phyloP scores from a whole-genome alignment of 179 eudicot species.

The Spergularia azorica region DNA sequence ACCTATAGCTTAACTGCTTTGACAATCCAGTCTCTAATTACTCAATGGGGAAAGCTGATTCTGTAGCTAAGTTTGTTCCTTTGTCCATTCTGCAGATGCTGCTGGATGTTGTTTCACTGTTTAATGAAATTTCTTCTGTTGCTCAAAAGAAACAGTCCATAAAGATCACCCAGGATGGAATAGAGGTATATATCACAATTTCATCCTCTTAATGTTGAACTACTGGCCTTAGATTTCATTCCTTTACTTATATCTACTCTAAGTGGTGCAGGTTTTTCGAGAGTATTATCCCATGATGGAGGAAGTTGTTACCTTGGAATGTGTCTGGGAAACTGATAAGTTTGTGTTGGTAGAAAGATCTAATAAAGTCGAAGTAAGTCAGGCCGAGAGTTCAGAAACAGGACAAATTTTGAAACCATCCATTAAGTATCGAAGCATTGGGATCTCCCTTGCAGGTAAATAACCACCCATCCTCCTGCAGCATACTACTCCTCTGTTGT shows the following conservation, averaged over 20 bases:
- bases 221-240: background rate
- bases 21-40: background rate
- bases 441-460: constrained; percentile 71
- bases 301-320: constrained; percentile 48
- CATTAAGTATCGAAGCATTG: constrained; percentile 55
- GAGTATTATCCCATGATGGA: constrained; percentile 79
- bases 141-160: constrained; percentile 77
- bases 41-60: background rate
- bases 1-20: background rate
- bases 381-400: constrained; percentile 38
- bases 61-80: background rate
- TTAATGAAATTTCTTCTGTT: constrained; percentile 63
- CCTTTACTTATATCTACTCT: constrained; percentile 1
- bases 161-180: constrained; percentile 72
- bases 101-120: constrained; percentile 70
- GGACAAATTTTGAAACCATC: constrained; percentile 37
- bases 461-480: background rate
- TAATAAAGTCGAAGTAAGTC: constrained; percentile 26
- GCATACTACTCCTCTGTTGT: background rate
- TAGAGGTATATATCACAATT: constrained; percentile 51
- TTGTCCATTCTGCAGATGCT: constrained; percentile 53
- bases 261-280: constrained; percentile 65
- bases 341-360: constrained; percentile 60
- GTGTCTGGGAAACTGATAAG: constrained; percentile 76
- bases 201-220: background rate